phyloP scores from a whole-genome alignment of 2,329 filamentous ascomycete species.

The Curvularia hawaiiensis region DNA sequence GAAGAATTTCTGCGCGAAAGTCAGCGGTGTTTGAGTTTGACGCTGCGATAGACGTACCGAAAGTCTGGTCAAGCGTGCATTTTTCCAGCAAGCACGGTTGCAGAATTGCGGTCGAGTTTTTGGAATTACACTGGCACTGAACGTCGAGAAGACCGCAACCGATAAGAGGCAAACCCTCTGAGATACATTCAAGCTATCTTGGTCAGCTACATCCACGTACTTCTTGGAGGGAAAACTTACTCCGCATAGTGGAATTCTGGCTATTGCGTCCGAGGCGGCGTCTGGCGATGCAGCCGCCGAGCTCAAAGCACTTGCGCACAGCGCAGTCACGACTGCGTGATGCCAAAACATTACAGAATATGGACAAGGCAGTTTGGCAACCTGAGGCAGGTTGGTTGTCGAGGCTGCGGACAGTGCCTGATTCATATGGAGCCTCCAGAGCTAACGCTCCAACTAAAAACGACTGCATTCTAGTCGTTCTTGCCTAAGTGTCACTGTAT shows the following conservation, averaged over 20 bases:
- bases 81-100: constrained; percentile 7
- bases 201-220: background rate
- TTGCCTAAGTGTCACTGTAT: background rate
- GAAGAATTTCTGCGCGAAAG: constrained; percentile 1
- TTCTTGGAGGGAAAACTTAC: background rate
- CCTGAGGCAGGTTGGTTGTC: background rate
- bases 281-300: background rate
- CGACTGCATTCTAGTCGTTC: background rate
- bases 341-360: background rate
- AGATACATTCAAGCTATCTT: constrained; percentile 8
- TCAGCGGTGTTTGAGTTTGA: background rate
- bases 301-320: background rate
- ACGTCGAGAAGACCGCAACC: constrained; percentile 8
- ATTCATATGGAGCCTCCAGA: background rate
- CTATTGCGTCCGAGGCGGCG: background rate
- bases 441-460: background rate
- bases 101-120: constrained; percentile 11
- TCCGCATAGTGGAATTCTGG: background rate
- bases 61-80: constrained; percentile 7
- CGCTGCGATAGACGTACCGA: constrained; percentile 1
- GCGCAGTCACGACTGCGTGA: background rate
- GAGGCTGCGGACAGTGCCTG: background rate
- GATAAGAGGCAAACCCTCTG: constrained; percentile 3
- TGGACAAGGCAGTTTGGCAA: background rate
- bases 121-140: constrained; percentile 10